Conservation (phyloP, 2,329 filamentous ascomycete species). For the Colletotrichum gloeosporioides region DNA sequence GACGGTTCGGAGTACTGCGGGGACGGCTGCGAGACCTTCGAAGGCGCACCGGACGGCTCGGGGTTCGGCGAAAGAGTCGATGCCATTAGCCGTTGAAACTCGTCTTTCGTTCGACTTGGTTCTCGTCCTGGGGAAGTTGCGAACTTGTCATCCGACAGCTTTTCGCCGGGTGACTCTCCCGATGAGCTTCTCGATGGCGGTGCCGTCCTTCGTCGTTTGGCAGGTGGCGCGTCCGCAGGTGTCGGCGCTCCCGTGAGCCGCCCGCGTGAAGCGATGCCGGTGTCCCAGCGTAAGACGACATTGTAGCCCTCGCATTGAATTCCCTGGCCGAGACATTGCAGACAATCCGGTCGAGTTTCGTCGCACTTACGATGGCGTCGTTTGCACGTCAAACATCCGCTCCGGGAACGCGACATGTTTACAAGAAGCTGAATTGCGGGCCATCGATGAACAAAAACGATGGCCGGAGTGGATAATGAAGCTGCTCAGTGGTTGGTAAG, state of each 20-base stretch:
- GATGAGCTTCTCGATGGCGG: not conserved
- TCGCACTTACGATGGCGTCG: constrained; percentile 34
- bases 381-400: constrained; percentile 23
- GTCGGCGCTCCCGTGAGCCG: not conserved
- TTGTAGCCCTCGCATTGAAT: constrained; percentile 16
- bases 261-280: not conserved
- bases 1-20: not conserved
- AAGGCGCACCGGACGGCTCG: not conserved
- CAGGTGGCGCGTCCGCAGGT: not conserved
- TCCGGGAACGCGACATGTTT: not conserved
- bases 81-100: not conserved
- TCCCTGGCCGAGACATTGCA: constrained; percentile 1
- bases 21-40: not conserved
- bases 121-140: accelerated
- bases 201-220: not conserved
- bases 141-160: not conserved
- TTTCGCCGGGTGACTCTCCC: not conserved
- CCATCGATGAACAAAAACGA: not conserved
- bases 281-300: not conserved
- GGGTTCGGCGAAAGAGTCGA: not conserved
- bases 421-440: not conserved
- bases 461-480: not conserved
- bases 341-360: constrained; percentile 28
- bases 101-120: not conserved
- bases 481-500: not conserved